These are phyloP conservation scores for Domatiomyces catenatus DNA, from an alignment of 2,329 filamentous ascomycete genomes.

Conservation along the genomic window DNA sequence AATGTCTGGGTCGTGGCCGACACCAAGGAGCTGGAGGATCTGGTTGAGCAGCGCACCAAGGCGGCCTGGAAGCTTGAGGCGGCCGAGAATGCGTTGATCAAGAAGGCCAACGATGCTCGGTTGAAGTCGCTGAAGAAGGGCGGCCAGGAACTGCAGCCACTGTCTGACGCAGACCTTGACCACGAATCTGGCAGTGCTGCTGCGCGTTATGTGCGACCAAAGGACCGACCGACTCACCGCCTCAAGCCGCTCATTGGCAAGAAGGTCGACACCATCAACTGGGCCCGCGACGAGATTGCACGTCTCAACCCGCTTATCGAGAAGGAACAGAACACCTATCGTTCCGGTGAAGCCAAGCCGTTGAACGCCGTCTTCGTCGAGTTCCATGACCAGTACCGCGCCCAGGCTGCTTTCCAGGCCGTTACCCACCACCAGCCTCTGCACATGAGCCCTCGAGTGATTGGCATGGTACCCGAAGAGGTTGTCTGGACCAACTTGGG, in stretches of 20 bases:
- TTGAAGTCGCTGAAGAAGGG: conserved; percentile 47
- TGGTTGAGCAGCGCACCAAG: conserved; percentile 68
- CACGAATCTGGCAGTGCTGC: conserved; percentile 56
- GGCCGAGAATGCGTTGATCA: conserved; percentile 75
- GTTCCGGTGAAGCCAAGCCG: conserved; percentile 46
- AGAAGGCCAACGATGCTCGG: conserved; percentile 56
- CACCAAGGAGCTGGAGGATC: conserved; percentile 58
- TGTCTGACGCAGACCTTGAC: conserved; percentile 28
- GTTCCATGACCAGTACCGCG: conserved; percentile 66
- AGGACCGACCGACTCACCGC: conserved; percentile 63
- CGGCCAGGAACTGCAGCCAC: conserved; percentile 24
- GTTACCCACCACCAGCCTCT: conserved; percentile 74
- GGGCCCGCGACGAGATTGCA: conserved; percentile 63
- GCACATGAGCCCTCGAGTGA: conserved; percentile 72
- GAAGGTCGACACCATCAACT: conserved; percentile 90
- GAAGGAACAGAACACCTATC: conserved; percentile 51
- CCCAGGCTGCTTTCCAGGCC: conserved; percentile 74
- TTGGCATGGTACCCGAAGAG: conserved; percentile 66
- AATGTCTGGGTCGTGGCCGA: conserved; percentile 73
- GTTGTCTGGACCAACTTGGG: conserved; percentile 76
- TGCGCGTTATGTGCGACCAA: conserved; percentile 56
- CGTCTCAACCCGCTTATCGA: conserved; percentile 59
- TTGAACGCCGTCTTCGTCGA: conserved; percentile 79
- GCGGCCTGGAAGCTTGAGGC: conserved; percentile 68
- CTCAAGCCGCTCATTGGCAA: conserved; percentile 59